These are phyloP conservation scores for Fragaria nilgerrensis DNA, from an alignment of 306 rosid species.

Conservation along the genomic window DNA sequence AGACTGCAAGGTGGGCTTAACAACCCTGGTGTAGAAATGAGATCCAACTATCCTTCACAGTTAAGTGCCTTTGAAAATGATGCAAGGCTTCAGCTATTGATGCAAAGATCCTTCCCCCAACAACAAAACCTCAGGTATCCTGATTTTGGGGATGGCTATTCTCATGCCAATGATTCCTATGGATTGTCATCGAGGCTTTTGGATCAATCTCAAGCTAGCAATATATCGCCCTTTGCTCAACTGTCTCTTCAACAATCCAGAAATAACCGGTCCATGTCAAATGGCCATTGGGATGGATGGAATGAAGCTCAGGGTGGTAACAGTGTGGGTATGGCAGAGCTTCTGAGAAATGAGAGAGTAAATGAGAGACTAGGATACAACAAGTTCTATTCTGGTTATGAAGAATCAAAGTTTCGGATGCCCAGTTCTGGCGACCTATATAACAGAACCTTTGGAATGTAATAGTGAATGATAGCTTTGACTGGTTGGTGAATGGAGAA, in stretches of 20 bases:
- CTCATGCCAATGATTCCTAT: conserved; percentile 68
- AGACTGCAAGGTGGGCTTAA: conserved; percentile 62
- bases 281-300: conserved; percentile 89
- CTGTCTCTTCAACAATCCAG: conserved; percentile 70
- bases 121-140: conserved; percentile 68
- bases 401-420: conserved; percentile 77
- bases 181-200: conserved; percentile 67
- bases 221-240: conserved; percentile 67
- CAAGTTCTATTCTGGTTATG: conserved; percentile 71
- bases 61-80: conserved; percentile 65
- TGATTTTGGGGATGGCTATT: conserved; percentile 52
- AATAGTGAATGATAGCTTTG: conserved; percentile 27
- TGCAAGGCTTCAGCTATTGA: conserved; percentile 68
- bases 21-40: conserved; percentile 55
- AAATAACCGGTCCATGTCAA: conserved; percentile 57
- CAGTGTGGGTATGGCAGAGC: conserved; percentile 58
- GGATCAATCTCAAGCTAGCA: conserved; percentile 65
- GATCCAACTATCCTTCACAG: conserved; percentile 59
- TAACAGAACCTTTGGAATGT: conserved; percentile 85
- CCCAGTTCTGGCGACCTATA: conserved; percentile 72
- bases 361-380: conserved; percentile 75
- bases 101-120: conserved; percentile 76
- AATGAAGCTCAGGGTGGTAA: conserved; percentile 65
- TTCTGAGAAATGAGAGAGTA: conserved; percentile 73
- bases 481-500: conserved; percentile 28